Percentiles rank a stretch among this genome's conserved stretches.
Evolutionary conservation across 306 rosid species (phyloP).

Genomic region (Trifolium dubium): DNA sequence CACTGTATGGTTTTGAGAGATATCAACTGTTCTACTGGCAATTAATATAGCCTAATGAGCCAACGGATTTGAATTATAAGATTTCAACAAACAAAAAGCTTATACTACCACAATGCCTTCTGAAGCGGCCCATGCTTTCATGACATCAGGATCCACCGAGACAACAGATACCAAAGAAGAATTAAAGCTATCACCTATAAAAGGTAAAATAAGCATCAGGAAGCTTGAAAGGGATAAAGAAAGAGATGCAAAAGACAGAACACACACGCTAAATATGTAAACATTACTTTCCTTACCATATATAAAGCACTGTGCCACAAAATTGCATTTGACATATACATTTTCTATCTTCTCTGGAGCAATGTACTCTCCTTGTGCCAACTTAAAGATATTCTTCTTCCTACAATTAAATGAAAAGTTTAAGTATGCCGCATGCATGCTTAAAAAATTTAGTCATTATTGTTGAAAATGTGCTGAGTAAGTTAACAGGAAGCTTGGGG

Average conservation of each 20-base stretch:
- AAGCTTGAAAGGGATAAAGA: slow-evolving; percentile 16
- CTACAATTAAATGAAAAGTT: slow-evolving; percentile 50
- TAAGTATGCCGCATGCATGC: slow-evolving; percentile 30
- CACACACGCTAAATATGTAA: not conserved
- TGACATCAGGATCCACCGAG: slow-evolving; percentile 74
- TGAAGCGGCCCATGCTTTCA: slow-evolving; percentile 87
- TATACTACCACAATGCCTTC: slow-evolving; percentile 72
- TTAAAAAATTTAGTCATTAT: slow-evolving; percentile 10
- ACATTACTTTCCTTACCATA: slow-evolving; percentile 67
- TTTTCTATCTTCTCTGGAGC: slow-evolving; percentile 99
- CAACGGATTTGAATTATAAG: slow-evolving; percentile 17
- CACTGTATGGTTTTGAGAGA: slow-evolving; percentile 4
- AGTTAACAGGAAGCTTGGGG: slow-evolving; percentile 10
- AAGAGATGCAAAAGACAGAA: not conserved
- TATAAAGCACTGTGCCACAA: slow-evolving; percentile 84
- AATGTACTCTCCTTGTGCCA: slow-evolving; percentile 99
- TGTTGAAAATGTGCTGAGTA: slow-evolving; percentile 19
- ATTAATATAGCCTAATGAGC: slow-evolving; percentile 8
- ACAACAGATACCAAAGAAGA: slow-evolving; percentile 83
- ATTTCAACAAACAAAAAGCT: slow-evolving; percentile 30
- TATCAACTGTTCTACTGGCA: not conserved
- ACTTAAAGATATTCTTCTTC: slow-evolving; percentile 97
- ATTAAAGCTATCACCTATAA: slow-evolving; percentile 91
- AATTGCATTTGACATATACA: slow-evolving; percentile 88
- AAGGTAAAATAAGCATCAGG: slow-evolving; percentile 44